Base-by-base conservation (phyloP, 179 eudicot genomes). In the Kewa caespitosa region DNA sequence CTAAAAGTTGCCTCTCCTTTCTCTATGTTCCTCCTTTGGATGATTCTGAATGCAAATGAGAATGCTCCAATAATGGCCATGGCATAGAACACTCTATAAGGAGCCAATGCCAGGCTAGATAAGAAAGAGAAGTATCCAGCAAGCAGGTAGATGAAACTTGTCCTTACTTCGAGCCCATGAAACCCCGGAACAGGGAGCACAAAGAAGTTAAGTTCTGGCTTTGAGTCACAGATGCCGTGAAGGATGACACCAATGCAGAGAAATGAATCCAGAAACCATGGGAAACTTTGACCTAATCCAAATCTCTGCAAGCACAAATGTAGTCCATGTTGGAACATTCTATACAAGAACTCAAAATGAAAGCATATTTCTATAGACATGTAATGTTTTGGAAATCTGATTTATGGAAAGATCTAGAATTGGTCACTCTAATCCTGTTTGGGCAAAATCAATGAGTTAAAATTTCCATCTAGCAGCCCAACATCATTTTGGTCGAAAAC, bases 191-290 rank as follows among this genome's bases (percentile, higher is more conserved):
- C 41, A 10, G 90, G 87, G 72, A 82, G 83, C 55, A 85, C 81
- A 70, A 91, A 89, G 86, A 92, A 85, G 71, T 88, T 89, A 78
- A 79, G 85, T 82, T 91, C 98, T 17, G 90, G 93, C 76, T 91
- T 93, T 43, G 97, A 81, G 79, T 90, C 91, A 64, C 91, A 91
- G 59, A 84, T 73, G n/a, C 98, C 96, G 39, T 95, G 99, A 75
- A 93, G 89, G 80, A 95, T 84, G 78, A 93, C 86, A 18, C 97
- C 92, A 32, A 81, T 79, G 85, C 97, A 91, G 54, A 95, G 90
- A 43, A 80, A 66, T 55, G 90, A 85, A 82, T 95, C 98, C 75
- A 86, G 76, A 64, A 93, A 87, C 90, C 87, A 84, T 6, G 96
- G 97, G 64, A 89, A 84, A 84, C 81, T 86, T 63, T 84, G 88